These are phyloP conservation scores for Parascedosporium putredinis DNA, from an alignment of 2,329 filamentous ascomycete genomes.

Conservation along the genomic window DNA sequence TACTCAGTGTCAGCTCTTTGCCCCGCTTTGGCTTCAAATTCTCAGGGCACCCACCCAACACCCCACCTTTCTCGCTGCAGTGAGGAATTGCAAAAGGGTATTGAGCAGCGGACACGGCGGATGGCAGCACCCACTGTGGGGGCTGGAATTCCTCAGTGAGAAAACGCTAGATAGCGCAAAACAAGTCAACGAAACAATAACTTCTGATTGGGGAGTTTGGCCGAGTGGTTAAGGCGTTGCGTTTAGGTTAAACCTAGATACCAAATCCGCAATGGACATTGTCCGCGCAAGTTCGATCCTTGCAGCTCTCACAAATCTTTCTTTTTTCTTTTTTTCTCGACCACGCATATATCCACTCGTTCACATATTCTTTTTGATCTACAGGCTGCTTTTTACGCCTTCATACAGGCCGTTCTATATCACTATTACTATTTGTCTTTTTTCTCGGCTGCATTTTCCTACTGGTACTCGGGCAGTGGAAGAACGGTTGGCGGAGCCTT, in stretches of 20 bases:
- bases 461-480: not conserved
- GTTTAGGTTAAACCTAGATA: constrained; percentile 31
- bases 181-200: not conserved
- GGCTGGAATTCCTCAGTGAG: no score
- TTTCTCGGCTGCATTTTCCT: not conserved
- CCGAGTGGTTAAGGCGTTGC: constrained; percentile 48
- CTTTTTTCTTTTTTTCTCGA: constrained; percentile 7
- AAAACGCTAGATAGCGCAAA: not conserved
- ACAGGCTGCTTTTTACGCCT: not conserved
- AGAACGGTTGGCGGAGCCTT: no score
- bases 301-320: constrained; percentile 29
- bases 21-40: not conserved
- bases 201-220: constrained; percentile 28
- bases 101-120: not conserved
- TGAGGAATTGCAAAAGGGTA: no score
- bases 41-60: not conserved
- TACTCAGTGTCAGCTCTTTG: no score
- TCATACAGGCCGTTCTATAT: no score
- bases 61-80: not conserved
- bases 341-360: not conserved
- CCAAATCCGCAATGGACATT: constrained; percentile 29
- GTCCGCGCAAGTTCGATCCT: constrained; percentile 42
- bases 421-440: no score
- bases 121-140: not conserved
- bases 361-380: not conserved